These are phyloP conservation scores for Mangifera indica DNA, from an alignment of 345 rosid species.

Conservation along the genomic window DNA sequence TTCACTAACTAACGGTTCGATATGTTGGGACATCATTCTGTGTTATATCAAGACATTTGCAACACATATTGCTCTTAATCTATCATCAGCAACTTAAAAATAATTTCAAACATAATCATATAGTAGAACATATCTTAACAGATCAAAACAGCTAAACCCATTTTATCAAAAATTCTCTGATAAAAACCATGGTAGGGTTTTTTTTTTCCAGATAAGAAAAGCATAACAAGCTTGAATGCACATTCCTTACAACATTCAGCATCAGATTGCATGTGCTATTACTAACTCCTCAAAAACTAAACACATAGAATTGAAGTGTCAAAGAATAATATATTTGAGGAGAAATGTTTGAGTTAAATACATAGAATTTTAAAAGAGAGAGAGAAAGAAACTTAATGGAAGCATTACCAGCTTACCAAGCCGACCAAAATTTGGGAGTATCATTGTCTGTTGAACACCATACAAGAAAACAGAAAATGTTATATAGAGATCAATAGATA, in stretches of 20 bases:
- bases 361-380: not conserved
- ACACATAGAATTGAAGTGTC: not conserved
- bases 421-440: conserved; percentile 87
- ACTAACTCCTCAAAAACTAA: not conserved
- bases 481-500: not conserved
- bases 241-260: not conserved
- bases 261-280: conserved; percentile 5
- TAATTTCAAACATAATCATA: not conserved
- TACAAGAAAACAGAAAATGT: not conserved
- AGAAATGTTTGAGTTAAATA: not conserved
- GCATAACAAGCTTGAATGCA: not conserved
- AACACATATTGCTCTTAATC: not conserved
- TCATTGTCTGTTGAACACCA: conserved; percentile 70
- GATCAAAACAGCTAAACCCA: not conserved
- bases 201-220: not conserved
- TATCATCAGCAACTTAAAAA: not conserved
- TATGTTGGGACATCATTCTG: not conserved
- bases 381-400: not conserved
- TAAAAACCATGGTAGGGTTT: not conserved
- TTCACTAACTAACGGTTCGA: not conserved
- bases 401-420: conserved; percentile 79
- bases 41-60: not conserved
- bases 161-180: not conserved
- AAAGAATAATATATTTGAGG: conserved; percentile 1
- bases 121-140: not conserved